A percentile compares a stretch with the other conserved stretches of the same genome.
Evolutionary conservation across 495 filamentous ascomycete species (phyloP).

Genomic region (Cudoniella acicularis): DNA sequence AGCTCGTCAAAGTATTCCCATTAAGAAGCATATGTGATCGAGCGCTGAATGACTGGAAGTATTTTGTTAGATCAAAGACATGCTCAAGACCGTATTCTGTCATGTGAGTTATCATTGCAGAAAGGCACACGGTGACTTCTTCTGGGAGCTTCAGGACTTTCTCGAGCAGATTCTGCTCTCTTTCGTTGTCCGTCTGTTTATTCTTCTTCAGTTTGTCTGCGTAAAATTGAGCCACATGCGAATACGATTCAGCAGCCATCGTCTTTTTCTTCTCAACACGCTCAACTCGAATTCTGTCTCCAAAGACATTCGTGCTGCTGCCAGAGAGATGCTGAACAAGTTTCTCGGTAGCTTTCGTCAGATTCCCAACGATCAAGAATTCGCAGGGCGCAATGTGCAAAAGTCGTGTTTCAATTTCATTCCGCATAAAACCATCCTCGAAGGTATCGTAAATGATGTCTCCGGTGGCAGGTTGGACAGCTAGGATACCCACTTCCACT

Average conservation of each 20-base stretch:
- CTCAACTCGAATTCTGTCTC: constrained; percentile 83
- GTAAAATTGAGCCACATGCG: constrained; percentile 92
- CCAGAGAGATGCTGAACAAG: constrained; percentile 85
- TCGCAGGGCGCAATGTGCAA: constrained; percentile 96
- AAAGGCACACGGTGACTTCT: constrained; percentile 85
- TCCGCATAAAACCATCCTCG: constrained; percentile 97
- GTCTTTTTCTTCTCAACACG: constrained; percentile 73
- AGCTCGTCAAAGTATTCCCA: constrained; percentile 87
- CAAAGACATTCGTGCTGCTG: constrained; percentile 85
- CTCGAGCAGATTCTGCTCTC: constrained; percentile 63
- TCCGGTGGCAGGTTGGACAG: constrained; percentile 92
- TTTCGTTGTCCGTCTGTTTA: constrained; percentile 37
- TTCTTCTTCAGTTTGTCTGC: constrained; percentile 70
- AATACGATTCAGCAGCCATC: constrained; percentile 77
- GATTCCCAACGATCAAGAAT: constrained; percentile 88
- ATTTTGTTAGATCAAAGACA: constrained; percentile 94
- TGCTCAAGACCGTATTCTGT: constrained; percentile 92
- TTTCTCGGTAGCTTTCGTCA: constrained; percentile 92
- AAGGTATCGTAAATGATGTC: constrained; percentile 97
- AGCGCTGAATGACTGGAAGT: constrained; percentile 95
- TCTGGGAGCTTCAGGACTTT: constrained; percentile 84
- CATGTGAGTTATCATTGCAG: constrained; percentile 94
- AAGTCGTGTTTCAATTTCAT: constrained; percentile 90
- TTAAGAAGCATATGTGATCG: constrained; percentile 95
- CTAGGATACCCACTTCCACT: constrained; percentile 87